Evolutionary conservation across 768 basidiomycete species (phyloP), one percentile per base, ranked within the genome.

Genomic region (Inosperma sp.): DNA sequence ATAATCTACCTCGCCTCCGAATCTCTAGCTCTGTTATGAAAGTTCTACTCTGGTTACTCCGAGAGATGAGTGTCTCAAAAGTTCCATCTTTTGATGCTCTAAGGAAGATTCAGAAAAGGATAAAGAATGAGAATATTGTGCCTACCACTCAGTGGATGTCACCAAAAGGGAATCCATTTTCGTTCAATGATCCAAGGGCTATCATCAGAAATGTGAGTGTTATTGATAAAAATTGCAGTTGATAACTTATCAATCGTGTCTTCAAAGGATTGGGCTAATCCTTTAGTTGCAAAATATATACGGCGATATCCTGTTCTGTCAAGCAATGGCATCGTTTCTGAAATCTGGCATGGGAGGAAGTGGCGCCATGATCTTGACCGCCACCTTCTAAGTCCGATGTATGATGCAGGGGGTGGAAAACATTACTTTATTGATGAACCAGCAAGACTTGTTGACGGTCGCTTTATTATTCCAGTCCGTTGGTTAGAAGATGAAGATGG

Each of bases 1-100:
- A 71, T 48, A 71, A 66, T 41, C 51, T 72, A 4, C 68, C 66
- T 0, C 49, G 66, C 0, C 57, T 69, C 14, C 63, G 59, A 9
- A 52, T 72, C 3, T 69, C 69, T 1, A 39, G 50, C 1, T 52
- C 56, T 1, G 52, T 68, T 17, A 56, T 72, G 56, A 64, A 60
- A 23, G 49, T 68, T 9, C 53, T 72, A 10, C 48, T 72, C 9
- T 71, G 67, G 65, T 45, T 66, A 7, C 57, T 70, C 23, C 31
- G 58, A 5, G 61, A 63, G 33, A 46, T 55, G 12, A 64, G 64
- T 7, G 65, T 61, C 5, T 42, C 41, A 2, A 49, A 64, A 30
- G 67, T 71, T 5, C 71, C 68, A 4, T 59, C 66, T 0, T 63
- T 60, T 48, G 36, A 59, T 16, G 37, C 22, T 0, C 58, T 61